Percentiles rank a stretch among this genome's conserved stretches.
These are phyloP conservation scores for Malus orientalis DNA, from an alignment of 306 rosid genomes.

Conservation along the genomic window DNA sequence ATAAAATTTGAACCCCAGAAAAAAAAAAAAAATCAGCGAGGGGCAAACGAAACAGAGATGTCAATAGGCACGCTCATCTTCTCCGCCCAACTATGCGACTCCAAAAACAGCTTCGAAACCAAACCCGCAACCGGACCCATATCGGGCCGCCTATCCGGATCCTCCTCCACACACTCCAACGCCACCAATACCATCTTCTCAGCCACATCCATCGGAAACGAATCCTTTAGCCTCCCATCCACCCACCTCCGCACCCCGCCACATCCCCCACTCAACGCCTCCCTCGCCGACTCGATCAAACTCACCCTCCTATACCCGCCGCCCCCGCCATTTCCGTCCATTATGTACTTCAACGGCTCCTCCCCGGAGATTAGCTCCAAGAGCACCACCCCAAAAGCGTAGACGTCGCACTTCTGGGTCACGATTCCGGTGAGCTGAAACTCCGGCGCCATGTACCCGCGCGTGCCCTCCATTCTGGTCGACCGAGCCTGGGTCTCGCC, in stretches of 20 bases:
- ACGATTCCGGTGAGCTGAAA: constrained; percentile 45
- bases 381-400: constrained; percentile 83
- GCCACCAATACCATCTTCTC: constrained; percentile 63
- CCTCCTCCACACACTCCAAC: constrained; percentile 50
- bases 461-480: constrained; percentile 64
- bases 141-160: constrained; percentile 65
- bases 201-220: constrained; percentile 74
- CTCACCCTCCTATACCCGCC: constrained; percentile 52
- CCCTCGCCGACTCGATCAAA: constrained; percentile 66
- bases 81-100: constrained; percentile 63
- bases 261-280: constrained; percentile 23
- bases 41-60: constrained; percentile 57
- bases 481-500: constrained; percentile 38
- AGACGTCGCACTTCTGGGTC: constrained; percentile 72
- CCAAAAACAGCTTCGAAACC: constrained; percentile 67
- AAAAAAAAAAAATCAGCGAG: constrained; percentile 32
- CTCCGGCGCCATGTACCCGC: constrained; percentile 95
- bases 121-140: constrained; percentile 53
- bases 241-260: constrained; percentile 66
- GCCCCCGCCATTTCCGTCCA: constrained; percentile 7
- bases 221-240: constrained; percentile 66
- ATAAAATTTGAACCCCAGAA: background rate
- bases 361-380: constrained; percentile 77
- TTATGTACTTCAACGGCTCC: constrained; percentile 49
- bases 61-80: constrained; percentile 40